Percentiles rank a stretch among this genome's conserved stretches.
These are phyloP conservation scores for Collybia sordida DNA, from an alignment of 768 basidiomycete species.

Conservation along the genomic window DNA sequence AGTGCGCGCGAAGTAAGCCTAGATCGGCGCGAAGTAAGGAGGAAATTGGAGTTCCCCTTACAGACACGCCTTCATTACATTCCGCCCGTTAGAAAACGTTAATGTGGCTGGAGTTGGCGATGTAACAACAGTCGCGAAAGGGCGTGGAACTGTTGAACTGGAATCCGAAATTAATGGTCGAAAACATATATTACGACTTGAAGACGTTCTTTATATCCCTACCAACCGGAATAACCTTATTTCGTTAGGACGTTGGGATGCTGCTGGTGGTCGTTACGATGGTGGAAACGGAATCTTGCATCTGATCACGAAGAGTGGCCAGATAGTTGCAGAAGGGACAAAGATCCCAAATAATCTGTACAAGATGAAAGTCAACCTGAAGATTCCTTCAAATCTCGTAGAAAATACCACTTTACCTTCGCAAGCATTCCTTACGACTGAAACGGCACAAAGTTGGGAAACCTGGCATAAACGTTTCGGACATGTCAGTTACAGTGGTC, in stretches of 20 bases:
- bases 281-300: neutral
- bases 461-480: constrained; percentile 1
- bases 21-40: too few species aligned
- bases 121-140: neutral
- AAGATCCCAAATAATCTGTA: neutral
- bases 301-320: constrained; percentile 1
- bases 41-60: too few species aligned
- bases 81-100: neutral
- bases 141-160: neutral
- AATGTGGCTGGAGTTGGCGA: neutral
- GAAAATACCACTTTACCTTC: neutral
- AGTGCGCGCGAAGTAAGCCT: too few species aligned
- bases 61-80: neutral
- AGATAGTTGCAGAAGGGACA: neutral
- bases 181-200: neutral
- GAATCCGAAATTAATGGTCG: neutral
- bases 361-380: neutral
- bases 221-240: constrained; percentile 6
- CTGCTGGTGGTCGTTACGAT: constrained; percentile 1
- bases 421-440: neutral
- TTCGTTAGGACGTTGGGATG: constrained; percentile 7
- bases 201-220: neutral
- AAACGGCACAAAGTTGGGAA: constrained; percentile 1
- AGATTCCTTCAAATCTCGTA: neutral
- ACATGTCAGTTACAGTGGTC: neutral